These are phyloP conservation scores for Neopestalotiopsis sp. DNA, from an alignment of 2,329 filamentous ascomycete species.

Conservation along the genomic window DNA sequence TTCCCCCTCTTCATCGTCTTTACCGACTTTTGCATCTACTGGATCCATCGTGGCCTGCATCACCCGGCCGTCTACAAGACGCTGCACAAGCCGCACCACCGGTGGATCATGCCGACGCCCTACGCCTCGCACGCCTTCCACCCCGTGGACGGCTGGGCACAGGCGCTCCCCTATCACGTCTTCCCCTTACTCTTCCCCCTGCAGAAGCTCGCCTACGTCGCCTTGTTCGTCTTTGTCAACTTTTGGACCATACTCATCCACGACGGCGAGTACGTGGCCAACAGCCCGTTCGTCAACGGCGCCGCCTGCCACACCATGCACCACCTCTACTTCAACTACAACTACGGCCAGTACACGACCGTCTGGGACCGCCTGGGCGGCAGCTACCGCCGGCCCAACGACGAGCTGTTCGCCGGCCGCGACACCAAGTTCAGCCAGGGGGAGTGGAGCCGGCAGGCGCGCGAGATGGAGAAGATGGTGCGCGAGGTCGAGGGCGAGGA, in stretches of 20 bases:
- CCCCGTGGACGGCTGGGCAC: slow-evolving; percentile 87
- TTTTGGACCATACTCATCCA: slow-evolving; percentile 97
- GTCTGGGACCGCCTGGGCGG: slow-evolving; percentile 88
- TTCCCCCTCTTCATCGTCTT: slow-evolving; percentile 83
- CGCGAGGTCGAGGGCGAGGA: slow-evolving; percentile 70
- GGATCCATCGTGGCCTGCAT: slow-evolving; percentile 79
- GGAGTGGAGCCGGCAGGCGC: slow-evolving; percentile 79
- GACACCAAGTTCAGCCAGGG: slow-evolving; percentile 84
- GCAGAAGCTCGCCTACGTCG: slow-evolving; percentile 87
- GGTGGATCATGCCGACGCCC: slow-evolving; percentile 98
- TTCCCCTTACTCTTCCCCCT: slow-evolving; percentile 93
- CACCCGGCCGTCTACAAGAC: slow-evolving; percentile 80
- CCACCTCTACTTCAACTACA: slow-evolving; percentile 87
- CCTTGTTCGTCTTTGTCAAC: slow-evolving; percentile 90
- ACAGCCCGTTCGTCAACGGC: slow-evolving; percentile 91
- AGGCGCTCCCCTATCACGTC: slow-evolving; percentile 89
- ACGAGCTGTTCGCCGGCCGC: slow-evolving; percentile 77
- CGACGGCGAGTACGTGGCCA: slow-evolving; percentile 91
- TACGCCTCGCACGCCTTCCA: slow-evolving; percentile 95
- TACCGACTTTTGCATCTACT: slow-evolving; percentile 80
- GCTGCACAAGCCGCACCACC: slow-evolving; percentile 97
- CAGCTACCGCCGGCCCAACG: slow-evolving; percentile 85
- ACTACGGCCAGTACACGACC: slow-evolving; percentile 94
- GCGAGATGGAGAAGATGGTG: slow-evolving; percentile 78
- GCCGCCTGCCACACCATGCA: slow-evolving; percentile 94